Conservation (phyloP, 306 rosid genomes). For the Vigna reflexopilosa region DNA sequence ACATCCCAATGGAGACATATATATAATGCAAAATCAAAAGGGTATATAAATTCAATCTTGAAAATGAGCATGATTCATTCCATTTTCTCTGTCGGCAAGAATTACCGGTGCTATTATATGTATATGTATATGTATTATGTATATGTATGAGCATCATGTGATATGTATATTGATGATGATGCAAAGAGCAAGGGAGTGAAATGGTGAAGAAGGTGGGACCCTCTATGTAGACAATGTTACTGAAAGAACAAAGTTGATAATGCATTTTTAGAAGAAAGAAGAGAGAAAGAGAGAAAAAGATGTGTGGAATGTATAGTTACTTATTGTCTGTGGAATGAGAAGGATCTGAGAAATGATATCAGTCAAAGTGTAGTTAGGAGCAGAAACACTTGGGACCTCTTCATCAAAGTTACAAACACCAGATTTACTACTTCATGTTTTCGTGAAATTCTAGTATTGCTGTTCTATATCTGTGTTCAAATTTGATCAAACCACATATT, state of each 20-base stretch:
- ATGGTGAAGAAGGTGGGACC: slow-evolving; percentile 38
- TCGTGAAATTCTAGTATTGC: too few relatives aligned
- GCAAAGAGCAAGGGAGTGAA: slow-evolving; percentile 21
- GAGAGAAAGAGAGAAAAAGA: background rate
- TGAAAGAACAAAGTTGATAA: background rate
- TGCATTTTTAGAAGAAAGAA: background rate
- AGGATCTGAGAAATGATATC: slow-evolving; percentile 29
- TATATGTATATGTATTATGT: too few relatives aligned
- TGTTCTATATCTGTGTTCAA: too few relatives aligned
- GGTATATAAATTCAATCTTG: too few relatives aligned
- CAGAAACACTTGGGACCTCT: slow-evolving; percentile 31
- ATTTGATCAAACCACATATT: too few relatives aligned
- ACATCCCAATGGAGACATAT: too few relatives aligned
- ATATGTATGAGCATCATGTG: background rate
- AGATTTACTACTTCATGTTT: too few relatives aligned
- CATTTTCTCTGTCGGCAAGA: background rate
- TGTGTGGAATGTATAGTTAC: background rate
- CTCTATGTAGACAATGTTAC: background rate
- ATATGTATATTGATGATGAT: background rate
- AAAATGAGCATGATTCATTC: too few relatives aligned
- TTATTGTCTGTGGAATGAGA: slow-evolving; percentile 15
- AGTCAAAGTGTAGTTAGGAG: slow-evolving; percentile 42
- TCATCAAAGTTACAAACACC: slow-evolving; percentile 4
- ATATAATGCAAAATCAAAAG: too few relatives aligned
- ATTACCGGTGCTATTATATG: background rate